phyloP scores from a whole-genome alignment of 192 early-diverging fungal genomes.

The Rhizophagus prolifer region DNA sequence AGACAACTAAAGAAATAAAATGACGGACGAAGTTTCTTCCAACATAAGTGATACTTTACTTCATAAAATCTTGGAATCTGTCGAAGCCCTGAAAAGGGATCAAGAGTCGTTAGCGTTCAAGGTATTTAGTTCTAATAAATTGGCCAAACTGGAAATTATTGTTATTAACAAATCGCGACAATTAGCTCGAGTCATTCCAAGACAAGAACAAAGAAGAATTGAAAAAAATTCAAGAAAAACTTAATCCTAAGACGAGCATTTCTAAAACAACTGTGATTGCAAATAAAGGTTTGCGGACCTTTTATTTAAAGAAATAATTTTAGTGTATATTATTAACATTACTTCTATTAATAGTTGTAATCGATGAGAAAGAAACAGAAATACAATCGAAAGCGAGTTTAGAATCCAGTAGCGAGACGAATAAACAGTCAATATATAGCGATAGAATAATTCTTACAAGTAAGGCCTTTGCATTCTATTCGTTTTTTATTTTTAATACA shows the following conservation, averaged over 20 bases:
- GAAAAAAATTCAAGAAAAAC: constrained; percentile 26
- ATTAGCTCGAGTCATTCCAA: constrained; percentile 32
- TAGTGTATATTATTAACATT: not conserved
- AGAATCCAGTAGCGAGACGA: not conserved
- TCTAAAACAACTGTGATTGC: constrained; percentile 19
- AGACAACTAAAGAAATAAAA: not conserved
- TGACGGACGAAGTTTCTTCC: not conserved
- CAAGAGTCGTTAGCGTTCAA: constrained; percentile 31
- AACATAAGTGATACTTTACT: constrained; percentile 10
- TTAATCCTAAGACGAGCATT: constrained; percentile 11
- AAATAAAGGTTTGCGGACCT: not conserved
- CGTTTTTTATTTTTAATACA: not conserved
- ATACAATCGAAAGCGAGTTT: not conserved
- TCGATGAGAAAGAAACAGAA: not conserved
- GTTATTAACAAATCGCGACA: not conserved
- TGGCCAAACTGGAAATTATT: not conserved
- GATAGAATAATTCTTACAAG: not conserved
- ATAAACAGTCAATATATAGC: constrained; percentile 1
- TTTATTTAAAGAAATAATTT: not conserved
- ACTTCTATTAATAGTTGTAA: constrained; percentile 4
- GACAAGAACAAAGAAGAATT: constrained; percentile 28
- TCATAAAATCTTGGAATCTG: constrained; percentile 27
- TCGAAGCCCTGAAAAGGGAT: constrained; percentile 35
- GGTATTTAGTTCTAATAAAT: constrained; percentile 15
- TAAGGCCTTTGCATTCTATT: not conserved